Conservation (phyloP, 2,329 filamentous ascomycete genomes). For the Diplodia seriata region DNA sequence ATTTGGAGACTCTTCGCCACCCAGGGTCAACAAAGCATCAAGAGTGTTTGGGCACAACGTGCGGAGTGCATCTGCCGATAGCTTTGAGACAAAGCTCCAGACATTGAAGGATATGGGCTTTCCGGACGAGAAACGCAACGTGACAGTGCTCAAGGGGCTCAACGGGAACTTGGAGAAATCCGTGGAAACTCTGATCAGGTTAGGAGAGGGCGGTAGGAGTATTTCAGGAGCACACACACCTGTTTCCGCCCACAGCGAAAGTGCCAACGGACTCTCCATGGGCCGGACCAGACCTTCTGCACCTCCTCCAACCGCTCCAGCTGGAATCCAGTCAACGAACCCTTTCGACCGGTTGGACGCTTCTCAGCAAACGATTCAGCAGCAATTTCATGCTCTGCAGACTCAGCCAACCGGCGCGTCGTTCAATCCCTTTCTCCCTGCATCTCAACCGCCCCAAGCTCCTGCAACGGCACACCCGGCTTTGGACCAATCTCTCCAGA, state of each 20-base stretch:
- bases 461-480: slow-evolving; percentile 41
- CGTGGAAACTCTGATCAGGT: slow-evolving; percentile 80
- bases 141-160: slow-evolving; percentile 79
- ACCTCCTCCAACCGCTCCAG: slow-evolving; percentile 33
- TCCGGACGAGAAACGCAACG: slow-evolving; percentile 79
- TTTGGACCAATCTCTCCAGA: slow-evolving; percentile 76
- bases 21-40: slow-evolving; percentile 68
- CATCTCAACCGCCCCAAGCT: slow-evolving; percentile 39
- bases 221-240: slow-evolving; percentile 45
- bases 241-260: slow-evolving; percentile 56
- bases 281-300: slow-evolving; percentile 47
- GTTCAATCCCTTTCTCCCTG: slow-evolving; percentile 73
- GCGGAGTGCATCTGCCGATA: slow-evolving; percentile 58
- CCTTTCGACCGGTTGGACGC: slow-evolving; percentile 55
- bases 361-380: slow-evolving; percentile 46
- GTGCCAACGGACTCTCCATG: slow-evolving; percentile 55
- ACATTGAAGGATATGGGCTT: slow-evolving; percentile 92
- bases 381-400: slow-evolving; percentile 39
- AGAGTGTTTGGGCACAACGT: slow-evolving; percentile 72
- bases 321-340: slow-evolving; percentile 43
- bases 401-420: slow-evolving; percentile 41
- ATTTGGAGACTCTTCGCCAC: slow-evolving; percentile 45
- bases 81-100: slow-evolving; percentile 76
- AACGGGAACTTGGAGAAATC: slow-evolving; percentile 86
- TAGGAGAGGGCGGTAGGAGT: slow-evolving; percentile 71